Evolutionary conservation across 805 yeast genomes (phyloP).

Genomic region (Saccharomycopsis amapae): DNA sequence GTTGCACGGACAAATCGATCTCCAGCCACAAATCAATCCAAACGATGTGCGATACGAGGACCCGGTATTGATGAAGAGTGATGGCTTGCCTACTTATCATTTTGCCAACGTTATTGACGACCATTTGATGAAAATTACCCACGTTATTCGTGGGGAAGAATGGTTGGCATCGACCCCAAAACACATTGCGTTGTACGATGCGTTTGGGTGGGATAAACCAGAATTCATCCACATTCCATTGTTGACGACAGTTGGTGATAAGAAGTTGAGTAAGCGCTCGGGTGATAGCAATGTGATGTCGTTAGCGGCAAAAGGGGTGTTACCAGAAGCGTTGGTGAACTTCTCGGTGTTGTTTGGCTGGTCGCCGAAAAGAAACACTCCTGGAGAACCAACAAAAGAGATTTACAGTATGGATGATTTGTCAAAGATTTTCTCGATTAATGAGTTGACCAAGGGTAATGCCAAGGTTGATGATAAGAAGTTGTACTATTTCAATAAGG

Average conservation of each 20-base stretch:
- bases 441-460: slow-evolving; percentile 83
- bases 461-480: slow-evolving; percentile 83
- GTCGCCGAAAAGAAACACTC: slow-evolving; percentile 63
- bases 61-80: slow-evolving; percentile 84
- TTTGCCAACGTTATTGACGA: slow-evolving; percentile 95
- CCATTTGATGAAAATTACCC: slow-evolving; percentile 85
- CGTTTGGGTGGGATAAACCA: slow-evolving; percentile 84
- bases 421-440: slow-evolving; percentile 49
- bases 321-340: slow-evolving; percentile 84
- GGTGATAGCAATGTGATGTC: slow-evolving; percentile 71
- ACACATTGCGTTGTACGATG: slow-evolving; percentile 78
- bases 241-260: slow-evolving; percentile 61
- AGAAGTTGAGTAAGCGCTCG: slow-evolving; percentile 78
- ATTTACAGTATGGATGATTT: slow-evolving; percentile 46
- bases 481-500: slow-evolving; percentile 69
- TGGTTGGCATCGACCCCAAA: slow-evolving; percentile 97
- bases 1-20: slow-evolving; percentile 66
- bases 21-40: slow-evolving; percentile 72
- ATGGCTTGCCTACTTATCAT: slow-evolving; percentile 92
- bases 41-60: slow-evolving; percentile 80
- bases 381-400: slow-evolving; percentile 45
- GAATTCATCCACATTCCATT: slow-evolving; percentile 84
- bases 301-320: slow-evolving; percentile 44
- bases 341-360: slow-evolving; percentile 91
- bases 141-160: slow-evolving; percentile 95